Evolutionary conservation across 1,284 basidiomycete genomes (phyloP).

Genomic region (Cutaneotrichosporon daszewskae): DNA sequence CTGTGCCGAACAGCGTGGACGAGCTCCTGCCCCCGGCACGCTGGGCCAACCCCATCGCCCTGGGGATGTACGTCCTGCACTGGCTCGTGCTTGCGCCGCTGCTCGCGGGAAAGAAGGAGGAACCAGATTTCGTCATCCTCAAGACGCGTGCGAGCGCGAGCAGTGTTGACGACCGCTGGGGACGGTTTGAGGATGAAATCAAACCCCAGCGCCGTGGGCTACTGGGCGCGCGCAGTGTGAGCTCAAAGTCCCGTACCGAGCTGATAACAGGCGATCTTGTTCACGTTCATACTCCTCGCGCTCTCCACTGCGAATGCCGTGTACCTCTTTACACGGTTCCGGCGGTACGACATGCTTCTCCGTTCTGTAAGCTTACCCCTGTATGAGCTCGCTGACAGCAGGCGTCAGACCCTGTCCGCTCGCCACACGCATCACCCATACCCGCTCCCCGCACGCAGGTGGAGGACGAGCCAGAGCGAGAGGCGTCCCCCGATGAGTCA

Average conservation of each 20-base stretch:
- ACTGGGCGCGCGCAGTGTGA: constrained; percentile 27
- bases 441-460: constrained; percentile 17
- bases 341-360: constrained; percentile 42
- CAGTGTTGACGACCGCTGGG: constrained; percentile 32
- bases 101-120: constrained; percentile 11
- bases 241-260: background rate
- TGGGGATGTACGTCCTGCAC: constrained; percentile 32
- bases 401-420: constrained; percentile 28
- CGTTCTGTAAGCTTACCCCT: constrained; percentile 27
- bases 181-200: constrained; percentile 26
- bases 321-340: constrained; percentile 40
- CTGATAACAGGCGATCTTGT: constrained; percentile 25
- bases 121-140: constrained; percentile 1
- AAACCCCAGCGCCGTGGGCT: constrained; percentile 14
- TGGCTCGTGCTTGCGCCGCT: constrained; percentile 38
- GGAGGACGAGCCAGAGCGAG: background rate
- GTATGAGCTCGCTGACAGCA: constrained; percentile 5
- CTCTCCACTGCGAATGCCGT: constrained; percentile 32
- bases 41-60: constrained; percentile 34
- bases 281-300: constrained; percentile 26
- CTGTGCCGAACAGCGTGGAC: constrained; percentile 25
- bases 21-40: constrained; percentile 34
- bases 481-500: background rate
- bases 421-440: constrained; percentile 37
- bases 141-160: constrained; percentile 14